Base-by-base conservation (phyloP, 2,329 filamentous ascomycete genomes). In the Aureobasidium sp. region DNA sequence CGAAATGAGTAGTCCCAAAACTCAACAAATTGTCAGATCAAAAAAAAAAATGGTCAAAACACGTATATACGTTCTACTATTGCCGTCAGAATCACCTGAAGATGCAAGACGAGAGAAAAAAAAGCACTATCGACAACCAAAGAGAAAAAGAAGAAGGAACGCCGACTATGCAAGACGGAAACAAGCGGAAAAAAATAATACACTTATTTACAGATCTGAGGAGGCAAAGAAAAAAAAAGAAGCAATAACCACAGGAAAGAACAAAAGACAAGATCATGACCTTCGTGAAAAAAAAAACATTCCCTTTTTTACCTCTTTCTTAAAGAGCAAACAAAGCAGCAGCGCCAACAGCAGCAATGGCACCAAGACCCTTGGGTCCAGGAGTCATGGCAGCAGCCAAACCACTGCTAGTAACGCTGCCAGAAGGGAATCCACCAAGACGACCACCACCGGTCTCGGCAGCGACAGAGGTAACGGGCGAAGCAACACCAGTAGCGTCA, bases 401-500 rank as follows among this genome's bases (percentile, higher is more conserved):
- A 29, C 27, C 38, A 35, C 39, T 53, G 30, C 50, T 49, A 17
- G 53, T 54, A 8, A 44, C 29, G 5, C 34, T 27, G 27, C 35
- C 47, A 24, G 53, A 49, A 2, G 50, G 49, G 21, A 54, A 32
- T 16, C 56, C 59, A 32, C 58, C 58, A 29, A 65, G 67, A 17
- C 75, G 68, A 3, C 71, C 75, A 8, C 74, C 75, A 3, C 70
- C 72, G 3, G 70, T 68, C 47, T 64, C 66, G 0, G 70, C 67
- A 1, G 71, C 66, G 1, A 74, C 70, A 0, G 70, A 71, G 2
- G 76, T 75, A 21, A 80, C 74, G 4, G 78, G 72, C 41, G 74
- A 72, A 1, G 70, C 38, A 1, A 81, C 78, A n/a, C 59, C 63
- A 0, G 74, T 76, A 5, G 80, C 79, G 39, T 71, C 70, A 0